These are phyloP conservation scores for Aureobasidium leucospermi DNA, from an alignment of 2,329 filamentous ascomycete species.

Conservation along the genomic window DNA sequence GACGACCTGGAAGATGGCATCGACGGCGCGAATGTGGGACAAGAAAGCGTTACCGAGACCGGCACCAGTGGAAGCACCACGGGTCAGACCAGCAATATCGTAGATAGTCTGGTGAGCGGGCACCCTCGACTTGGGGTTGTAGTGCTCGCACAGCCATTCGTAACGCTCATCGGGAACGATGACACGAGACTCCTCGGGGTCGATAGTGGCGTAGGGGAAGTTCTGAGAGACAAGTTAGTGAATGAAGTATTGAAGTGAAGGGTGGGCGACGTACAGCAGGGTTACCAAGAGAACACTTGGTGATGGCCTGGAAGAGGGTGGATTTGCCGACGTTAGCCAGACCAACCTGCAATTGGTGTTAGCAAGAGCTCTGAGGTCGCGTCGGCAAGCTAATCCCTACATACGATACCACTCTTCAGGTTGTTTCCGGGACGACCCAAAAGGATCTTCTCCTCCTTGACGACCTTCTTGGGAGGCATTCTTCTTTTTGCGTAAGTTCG, in stretches of 20 bases:
- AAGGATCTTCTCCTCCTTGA: slow-evolving; percentile 90
- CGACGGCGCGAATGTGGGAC: slow-evolving; percentile 83
- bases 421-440: slow-evolving; percentile 95
- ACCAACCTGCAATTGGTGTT: slow-evolving; percentile 62
- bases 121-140: slow-evolving; percentile 96
- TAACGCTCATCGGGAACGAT: slow-evolving; percentile 93
- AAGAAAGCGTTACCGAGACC: slow-evolving; percentile 97
- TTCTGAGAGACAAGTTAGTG: slow-evolving; percentile 49
- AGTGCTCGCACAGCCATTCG: slow-evolving; percentile 92
- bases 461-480: slow-evolving; percentile 94
- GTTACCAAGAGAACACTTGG: slow-evolving; percentile 94
- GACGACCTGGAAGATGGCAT: slow-evolving; percentile 35
- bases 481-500: slow-evolving; percentile 55
- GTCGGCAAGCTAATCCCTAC: slow-evolving; percentile 41
- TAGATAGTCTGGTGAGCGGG: slow-evolving; percentile 97
- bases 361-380: background rate
- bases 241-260: slow-evolving; percentile 5
- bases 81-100: slow-evolving; percentile 94
- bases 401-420: slow-evolving; percentile 95
- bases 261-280: slow-evolving; percentile 63
- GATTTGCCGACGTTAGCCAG: slow-evolving; percentile 99
- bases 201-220: slow-evolving; percentile 98
- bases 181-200: slow-evolving; percentile 95
- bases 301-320: slow-evolving; percentile 98
- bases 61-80: slow-evolving; percentile 92